phyloP scores from a whole-genome alignment of 1,284 basidiomycete species.

The Sanghuangporus sanghuang region DNA sequence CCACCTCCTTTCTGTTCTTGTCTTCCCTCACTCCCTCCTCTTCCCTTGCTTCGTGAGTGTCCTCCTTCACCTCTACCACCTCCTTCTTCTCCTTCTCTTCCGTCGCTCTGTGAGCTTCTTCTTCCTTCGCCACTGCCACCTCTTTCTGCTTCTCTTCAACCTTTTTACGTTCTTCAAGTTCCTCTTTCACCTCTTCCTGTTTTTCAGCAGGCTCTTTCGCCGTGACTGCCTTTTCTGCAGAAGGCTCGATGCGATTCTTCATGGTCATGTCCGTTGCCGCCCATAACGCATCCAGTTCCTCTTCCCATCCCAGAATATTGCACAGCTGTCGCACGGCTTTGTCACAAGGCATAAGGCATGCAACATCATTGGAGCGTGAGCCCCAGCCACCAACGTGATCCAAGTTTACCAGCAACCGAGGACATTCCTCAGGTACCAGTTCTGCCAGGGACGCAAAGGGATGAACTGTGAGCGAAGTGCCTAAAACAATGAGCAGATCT shows the following conservation, averaged over 20 bases:
- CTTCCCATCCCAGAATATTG: constrained; percentile 63
- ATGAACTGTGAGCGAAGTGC: constrained; percentile 82
- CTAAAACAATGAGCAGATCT: constrained; percentile 88
- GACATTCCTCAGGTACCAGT: constrained; percentile 45
- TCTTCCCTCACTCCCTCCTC: constrained; percentile 22
- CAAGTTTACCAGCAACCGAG: constrained; percentile 67
- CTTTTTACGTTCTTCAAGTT: constrained; percentile 19
- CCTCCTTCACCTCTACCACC: constrained; percentile 15
- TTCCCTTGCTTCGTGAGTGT: constrained; percentile 3
- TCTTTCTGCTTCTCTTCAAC: constrained; percentile 17
- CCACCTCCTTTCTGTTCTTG: constrained; percentile 13
- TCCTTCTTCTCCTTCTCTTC: constrained; percentile 28
- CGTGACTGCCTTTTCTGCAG: neutral
- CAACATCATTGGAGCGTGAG: constrained; percentile 46
- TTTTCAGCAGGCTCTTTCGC: constrained; percentile 43
- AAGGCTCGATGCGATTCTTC: constrained; percentile 32
- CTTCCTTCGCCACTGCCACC: constrained; percentile 13
- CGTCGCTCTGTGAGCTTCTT: constrained; percentile 43
- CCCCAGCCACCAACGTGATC: constrained; percentile 63
- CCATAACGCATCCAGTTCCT: constrained; percentile 57
- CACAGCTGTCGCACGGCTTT: constrained; percentile 53
- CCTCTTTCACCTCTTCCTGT: constrained; percentile 59
- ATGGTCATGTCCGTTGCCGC: constrained; percentile 33
- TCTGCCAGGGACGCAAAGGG: constrained; percentile 68
- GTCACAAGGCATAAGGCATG: constrained; percentile 67